Conservation (phyloP, 2,329 filamentous ascomycete genomes). For the Fusarium ramigenum region DNA sequence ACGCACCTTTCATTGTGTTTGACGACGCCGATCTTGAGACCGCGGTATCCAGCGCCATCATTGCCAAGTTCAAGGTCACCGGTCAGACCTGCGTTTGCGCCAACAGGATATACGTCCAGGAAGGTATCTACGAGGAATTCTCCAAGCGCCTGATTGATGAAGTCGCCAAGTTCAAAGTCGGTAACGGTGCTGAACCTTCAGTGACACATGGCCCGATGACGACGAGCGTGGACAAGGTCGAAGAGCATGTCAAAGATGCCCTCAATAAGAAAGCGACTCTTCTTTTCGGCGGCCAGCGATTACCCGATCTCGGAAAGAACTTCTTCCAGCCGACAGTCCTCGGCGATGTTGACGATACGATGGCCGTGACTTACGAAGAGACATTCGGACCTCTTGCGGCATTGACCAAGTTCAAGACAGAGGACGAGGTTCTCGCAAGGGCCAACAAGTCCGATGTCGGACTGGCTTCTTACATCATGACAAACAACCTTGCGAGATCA, state of each 20-base stretch:
- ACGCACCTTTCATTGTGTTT: slow-evolving; percentile 82
- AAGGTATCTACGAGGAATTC: slow-evolving; percentile 76
- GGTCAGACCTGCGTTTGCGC: slow-evolving; percentile 92
- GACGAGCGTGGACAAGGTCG: slow-evolving; percentile 65
- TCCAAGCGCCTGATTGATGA: slow-evolving; percentile 70
- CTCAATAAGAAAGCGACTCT: slow-evolving; percentile 69
- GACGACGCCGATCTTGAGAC: slow-evolving; percentile 79
- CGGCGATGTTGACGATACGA: slow-evolving; percentile 64
- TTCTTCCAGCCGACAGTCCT: slow-evolving; percentile 78
- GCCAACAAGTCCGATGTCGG: slow-evolving; percentile 72
- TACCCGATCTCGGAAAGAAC: slow-evolving; percentile 71
- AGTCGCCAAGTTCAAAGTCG: slow-evolving; percentile 75
- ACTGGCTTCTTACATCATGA: slow-evolving; percentile 73
- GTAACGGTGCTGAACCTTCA: slow-evolving; percentile 67
- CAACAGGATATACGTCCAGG: slow-evolving; percentile 79
- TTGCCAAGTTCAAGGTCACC: slow-evolving; percentile 86
- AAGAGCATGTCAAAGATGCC: slow-evolving; percentile 72
- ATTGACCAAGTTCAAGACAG: slow-evolving; percentile 71
- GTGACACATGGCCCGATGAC: slow-evolving; percentile 76
- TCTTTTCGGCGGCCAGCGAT: slow-evolving; percentile 69
- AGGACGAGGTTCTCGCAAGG: slow-evolving; percentile 68
- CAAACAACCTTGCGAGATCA: slow-evolving; percentile 71
- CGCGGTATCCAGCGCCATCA: slow-evolving; percentile 71
- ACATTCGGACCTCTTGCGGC: slow-evolving; percentile 72
- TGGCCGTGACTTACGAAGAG: slow-evolving; percentile 68